These are phyloP conservation scores for Hypoxylon lienhwacheense DNA, from an alignment of 495 filamentous ascomycete genomes.

Conservation along the genomic window DNA sequence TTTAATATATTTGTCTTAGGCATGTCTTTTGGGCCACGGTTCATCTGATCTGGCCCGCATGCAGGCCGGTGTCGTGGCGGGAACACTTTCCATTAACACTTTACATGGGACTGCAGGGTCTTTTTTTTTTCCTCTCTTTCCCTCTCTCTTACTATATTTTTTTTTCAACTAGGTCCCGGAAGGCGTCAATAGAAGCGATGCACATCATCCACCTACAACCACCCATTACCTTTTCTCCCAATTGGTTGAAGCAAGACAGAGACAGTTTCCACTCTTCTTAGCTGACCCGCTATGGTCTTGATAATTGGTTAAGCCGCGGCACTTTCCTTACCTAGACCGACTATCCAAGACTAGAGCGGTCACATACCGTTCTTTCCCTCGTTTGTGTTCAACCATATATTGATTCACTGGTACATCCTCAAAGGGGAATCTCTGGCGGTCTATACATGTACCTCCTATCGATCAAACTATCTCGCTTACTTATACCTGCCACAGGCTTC, in stretches of 20 bases:
- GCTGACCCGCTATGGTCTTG: slow-evolving; percentile 19
- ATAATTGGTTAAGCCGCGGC: slow-evolving; percentile 24
- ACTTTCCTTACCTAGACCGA: slow-evolving; percentile 30
- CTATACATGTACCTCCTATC: too few species aligned
- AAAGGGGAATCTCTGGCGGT: slow-evolving; percentile 21
- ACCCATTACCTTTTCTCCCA: slow-evolving; percentile 33
- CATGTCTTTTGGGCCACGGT: slow-evolving; percentile 19
- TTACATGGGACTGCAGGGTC: slow-evolving; percentile 5
- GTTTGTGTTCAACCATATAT: slow-evolving; percentile 1
- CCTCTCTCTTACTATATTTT: too few species aligned
- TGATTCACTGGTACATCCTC: slow-evolving; percentile 4
- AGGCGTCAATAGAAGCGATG: slow-evolving; percentile 34
- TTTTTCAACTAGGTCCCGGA: slow-evolving; percentile 15
- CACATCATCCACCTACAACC: slow-evolving; percentile 32
- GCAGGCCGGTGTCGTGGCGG: slow-evolving; percentile 33
- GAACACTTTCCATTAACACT: slow-evolving; percentile 28
- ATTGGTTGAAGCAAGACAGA: slow-evolving; percentile 24
- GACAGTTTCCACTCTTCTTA: slow-evolving; percentile 24
- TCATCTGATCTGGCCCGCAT: slow-evolving; percentile 37
- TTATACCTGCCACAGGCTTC: too few species aligned
- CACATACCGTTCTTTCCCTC: slow-evolving; percentile 22
- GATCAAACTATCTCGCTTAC: too few species aligned
- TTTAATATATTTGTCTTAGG: slow-evolving; percentile 32
- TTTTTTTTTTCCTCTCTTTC: not conserved
- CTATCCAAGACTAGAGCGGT: slow-evolving; percentile 21